Base-by-base conservation (phyloP, 2,329 filamentous ascomycete genomes). In the Aspergillus amoenus region DNA sequence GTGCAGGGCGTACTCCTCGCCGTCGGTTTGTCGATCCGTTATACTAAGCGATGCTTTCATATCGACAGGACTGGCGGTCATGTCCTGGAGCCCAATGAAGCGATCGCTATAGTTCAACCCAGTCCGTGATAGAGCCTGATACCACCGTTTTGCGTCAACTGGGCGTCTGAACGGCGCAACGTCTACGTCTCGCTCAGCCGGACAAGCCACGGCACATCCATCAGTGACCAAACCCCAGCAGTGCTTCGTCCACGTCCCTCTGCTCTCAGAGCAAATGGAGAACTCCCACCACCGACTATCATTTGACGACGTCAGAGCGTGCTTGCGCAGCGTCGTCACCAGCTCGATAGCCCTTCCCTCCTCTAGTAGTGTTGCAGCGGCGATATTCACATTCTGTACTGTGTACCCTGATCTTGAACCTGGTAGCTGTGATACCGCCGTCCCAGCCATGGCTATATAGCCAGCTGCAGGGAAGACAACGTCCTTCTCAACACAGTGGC, bases 391-490 rank as follows among this genome's bases (percentile, higher is more conserved):
- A 15, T 64, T 52, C 7, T 61, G 57, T 2, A 70, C 22, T 5
- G 27, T 55, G 46, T 53, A 62, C 37, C 7, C 7, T 27, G 24
- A 9, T 27, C 24, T 27, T 27, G 24, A n/a, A 1, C 54, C 54
- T n/a, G 42, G 17, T 2, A 45, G 22, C 9, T 65, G 63, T n/a
- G 57, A 15, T 3, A 59, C 40, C 1, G 78, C 79, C 59, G 80
- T 78, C 1, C 75, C 72, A 2, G 71, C 74, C 69, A 81, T 78
- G 7, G 71, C 66, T 1, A 81, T 52, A 55, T 77, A 81, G 0
- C 70, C 78, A 0, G 79, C 74, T 2, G 62, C 71, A 0, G 81
- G 80, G 41, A 79, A 79, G 1, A 82, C 64, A 2, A 76, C 62
- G 6, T 75, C 64, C 0, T 66, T 66, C 0, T 68, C 61, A 1